Conservation (phyloP, 352 stramenopile genomes). For the Globisporangium cylindrosporum region DNA sequence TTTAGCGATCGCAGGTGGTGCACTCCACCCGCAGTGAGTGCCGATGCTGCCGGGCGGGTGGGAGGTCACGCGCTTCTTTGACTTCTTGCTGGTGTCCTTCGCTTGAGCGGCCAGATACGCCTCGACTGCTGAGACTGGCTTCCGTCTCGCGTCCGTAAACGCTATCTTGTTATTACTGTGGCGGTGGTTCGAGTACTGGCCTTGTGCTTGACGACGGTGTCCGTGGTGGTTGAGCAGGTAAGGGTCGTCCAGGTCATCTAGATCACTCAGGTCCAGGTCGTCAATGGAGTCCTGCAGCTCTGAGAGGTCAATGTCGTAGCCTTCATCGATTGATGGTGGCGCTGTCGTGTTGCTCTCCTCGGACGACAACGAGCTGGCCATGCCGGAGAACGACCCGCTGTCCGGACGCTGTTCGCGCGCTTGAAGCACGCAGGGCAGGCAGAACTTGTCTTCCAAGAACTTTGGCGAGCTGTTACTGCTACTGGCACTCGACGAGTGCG, state of each 20-base stretch:
- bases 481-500: not conserved
- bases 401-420: slow-evolving; percentile 6
- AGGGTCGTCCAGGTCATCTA: not conserved
- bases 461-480: not conserved
- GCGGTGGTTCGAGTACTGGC: not conserved
- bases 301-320: slow-evolving; percentile 1
- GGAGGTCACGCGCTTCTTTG: slow-evolving; percentile 1
- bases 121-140: not conserved
- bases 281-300: slow-evolving; percentile 6
- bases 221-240: not conserved
- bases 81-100: not conserved
- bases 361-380: slow-evolving; percentile 1
- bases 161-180: not conserved
- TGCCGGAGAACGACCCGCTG: slow-evolving; percentile 5
- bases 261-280: not conserved
- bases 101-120: not conserved
- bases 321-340: not conserved
- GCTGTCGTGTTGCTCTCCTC: slow-evolving; percentile 5
- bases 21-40: not conserved
- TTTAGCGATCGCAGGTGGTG: not conserved
- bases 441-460: slow-evolving; percentile 6
- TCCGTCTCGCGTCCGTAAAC: not conserved
- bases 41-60: not conserved
- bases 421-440: slow-evolving; percentile 9
- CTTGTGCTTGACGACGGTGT: not conserved